phyloP scores from a whole-genome alignment of 2,329 filamentous ascomycete species.

The Colletotrichum salicis region DNA sequence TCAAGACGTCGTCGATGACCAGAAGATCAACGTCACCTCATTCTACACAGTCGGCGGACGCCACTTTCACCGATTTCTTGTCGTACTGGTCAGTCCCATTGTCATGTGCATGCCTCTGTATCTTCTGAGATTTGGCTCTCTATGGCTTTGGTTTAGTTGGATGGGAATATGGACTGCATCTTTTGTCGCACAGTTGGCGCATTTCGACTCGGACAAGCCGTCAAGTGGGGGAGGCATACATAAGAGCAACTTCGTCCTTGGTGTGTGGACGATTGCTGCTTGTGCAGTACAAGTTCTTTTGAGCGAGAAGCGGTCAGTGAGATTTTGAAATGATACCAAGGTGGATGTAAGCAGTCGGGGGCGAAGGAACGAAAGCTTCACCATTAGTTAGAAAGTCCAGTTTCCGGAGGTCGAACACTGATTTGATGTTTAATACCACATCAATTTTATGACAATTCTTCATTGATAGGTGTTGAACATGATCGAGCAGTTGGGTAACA shows the following conservation, averaged over 20 bases:
- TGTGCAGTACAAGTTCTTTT: conserved; percentile 39
- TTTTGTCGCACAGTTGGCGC: conserved; percentile 30
- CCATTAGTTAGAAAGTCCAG: neutral
- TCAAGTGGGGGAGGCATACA: conserved; percentile 38
- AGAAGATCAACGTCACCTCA: conserved; percentile 39
- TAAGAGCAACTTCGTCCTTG: conserved; percentile 39
- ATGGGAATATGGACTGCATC: conserved; percentile 27
- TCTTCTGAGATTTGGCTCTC: conserved; percentile 9
- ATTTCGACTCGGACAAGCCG: conserved; percentile 37
- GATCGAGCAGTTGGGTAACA: too few relatives aligned
- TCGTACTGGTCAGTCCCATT: conserved; percentile 23
- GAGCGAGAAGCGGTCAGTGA: conserved; percentile 1
- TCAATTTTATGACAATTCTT: too few relatives aligned
- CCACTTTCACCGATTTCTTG: conserved; percentile 24
- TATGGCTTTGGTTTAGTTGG: conserved; percentile 31
- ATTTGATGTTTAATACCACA: too few relatives aligned
- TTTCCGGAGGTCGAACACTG: neutral
- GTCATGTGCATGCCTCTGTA: conserved; percentile 26
- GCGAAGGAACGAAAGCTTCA: neutral
- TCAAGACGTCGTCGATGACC: conserved; percentile 40
- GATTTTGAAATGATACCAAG: neutral
- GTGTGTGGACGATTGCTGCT: conserved; percentile 36
- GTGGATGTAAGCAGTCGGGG: too few relatives aligned
- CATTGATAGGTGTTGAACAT: too few relatives aligned
- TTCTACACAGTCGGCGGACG: conserved; percentile 34